Conservation (phyloP, 73 alveolate species). For the Paramecium primaurelia region DNA sequence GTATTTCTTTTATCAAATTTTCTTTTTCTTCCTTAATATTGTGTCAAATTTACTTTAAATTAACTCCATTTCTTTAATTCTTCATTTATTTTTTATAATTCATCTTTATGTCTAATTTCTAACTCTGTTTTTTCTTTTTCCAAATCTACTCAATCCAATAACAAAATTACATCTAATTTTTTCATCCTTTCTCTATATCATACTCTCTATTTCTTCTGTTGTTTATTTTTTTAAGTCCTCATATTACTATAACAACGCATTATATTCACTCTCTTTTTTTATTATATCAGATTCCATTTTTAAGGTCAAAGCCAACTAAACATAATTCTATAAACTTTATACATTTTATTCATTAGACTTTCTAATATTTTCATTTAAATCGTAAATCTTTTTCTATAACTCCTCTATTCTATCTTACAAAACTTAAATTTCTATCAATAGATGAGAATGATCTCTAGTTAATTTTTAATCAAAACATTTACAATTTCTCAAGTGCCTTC, state of each 20-base stretch:
- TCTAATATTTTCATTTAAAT: not conserved
- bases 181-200: not conserved
- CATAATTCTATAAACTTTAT: not conserved
- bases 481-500: constrained; percentile 48
- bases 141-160: not conserved
- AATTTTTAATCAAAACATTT: not conserved
- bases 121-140: not conserved
- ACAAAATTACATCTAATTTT: not conserved
- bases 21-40: constrained; percentile 30
- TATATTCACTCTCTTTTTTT: not conserved
- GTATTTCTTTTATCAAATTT: constrained; percentile 3
- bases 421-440: not conserved
- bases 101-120: not conserved
- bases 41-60: not conserved
- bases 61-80: not conserved
- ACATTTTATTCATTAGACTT: constrained; percentile 21
- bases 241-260: not conserved
- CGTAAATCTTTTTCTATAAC: constrained; percentile 11
- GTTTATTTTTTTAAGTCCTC: constrained; percentile 31
- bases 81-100: not conserved
- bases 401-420: constrained; percentile 37
- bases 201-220: constrained; percentile 38
- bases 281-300: constrained; percentile 8
- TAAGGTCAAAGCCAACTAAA: not conserved
- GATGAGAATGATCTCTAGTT: constrained; percentile 6